These are phyloP conservation scores for Suhomyces panamericanus DNA, from an alignment of 1,139 yeast species.

Conservation along the genomic window DNA sequence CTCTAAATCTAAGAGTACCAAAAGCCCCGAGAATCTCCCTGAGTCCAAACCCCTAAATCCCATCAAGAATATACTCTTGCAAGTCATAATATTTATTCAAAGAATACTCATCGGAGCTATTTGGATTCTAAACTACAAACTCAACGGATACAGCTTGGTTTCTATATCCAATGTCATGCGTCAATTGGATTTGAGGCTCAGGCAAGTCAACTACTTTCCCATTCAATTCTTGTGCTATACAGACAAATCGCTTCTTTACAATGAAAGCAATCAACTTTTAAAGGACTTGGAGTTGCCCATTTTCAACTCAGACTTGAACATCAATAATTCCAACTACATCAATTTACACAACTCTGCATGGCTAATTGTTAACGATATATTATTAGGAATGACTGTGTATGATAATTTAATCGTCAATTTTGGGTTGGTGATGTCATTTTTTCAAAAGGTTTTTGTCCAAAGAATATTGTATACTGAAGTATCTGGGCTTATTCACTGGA, in stretches of 20 bases:
- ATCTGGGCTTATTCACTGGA: slow-evolving; percentile 60
- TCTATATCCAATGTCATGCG: slow-evolving; percentile 62
- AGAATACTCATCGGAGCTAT: slow-evolving; percentile 23
- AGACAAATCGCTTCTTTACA: slow-evolving; percentile 33
- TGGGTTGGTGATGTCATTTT: slow-evolving; percentile 29
- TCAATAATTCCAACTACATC: slow-evolving; percentile 72
- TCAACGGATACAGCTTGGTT: slow-evolving; percentile 25
- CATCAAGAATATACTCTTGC: neutral
- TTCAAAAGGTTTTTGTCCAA: slow-evolving; percentile 40
- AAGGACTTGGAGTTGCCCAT: slow-evolving; percentile 36
- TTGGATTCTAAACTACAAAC: slow-evolving; percentile 25
- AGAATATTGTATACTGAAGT: slow-evolving; percentile 36
- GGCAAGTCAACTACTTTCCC: slow-evolving; percentile 80
- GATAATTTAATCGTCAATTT: slow-evolving; percentile 50
- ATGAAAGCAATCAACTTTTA: slow-evolving; percentile 23
- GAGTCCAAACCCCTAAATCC: neutral
- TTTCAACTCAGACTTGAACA: slow-evolving; percentile 40
- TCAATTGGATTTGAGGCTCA: slow-evolving; percentile 76
- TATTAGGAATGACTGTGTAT: slow-evolving; percentile 68
- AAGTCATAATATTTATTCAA: slow-evolving; percentile 21
- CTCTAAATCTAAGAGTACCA: neutral
- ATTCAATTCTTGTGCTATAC: slow-evolving; percentile 66
- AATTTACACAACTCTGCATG: slow-evolving; percentile 85
- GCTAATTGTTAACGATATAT: slow-evolving; percentile 79
- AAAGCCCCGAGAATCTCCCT: neutral